Base-by-base conservation (phyloP, 257 asterid species). In the Solanum medicagineum region DNA sequence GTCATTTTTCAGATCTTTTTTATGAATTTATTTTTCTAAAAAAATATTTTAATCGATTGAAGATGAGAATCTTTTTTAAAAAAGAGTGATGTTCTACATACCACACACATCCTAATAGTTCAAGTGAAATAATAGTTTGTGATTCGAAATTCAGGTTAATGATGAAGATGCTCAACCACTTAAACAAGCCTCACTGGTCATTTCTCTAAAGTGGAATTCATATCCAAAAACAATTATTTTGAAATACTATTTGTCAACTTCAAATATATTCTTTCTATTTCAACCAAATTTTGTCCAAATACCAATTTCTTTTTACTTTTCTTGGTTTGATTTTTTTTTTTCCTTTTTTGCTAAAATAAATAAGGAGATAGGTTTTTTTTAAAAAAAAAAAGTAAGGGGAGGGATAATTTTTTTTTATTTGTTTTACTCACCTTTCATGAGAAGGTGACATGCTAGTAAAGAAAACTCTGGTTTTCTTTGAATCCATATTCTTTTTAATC, bases 371-470 rank as follows among this genome's bases (percentile, higher is more conserved):
- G 2, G 10, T 26, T 26, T 4, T 6, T 26, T 26, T 36, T 32
- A 2, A 0, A 29, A 29, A 29, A 29, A 29, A 29, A 36, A 63
- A 26, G 8, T 1, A 2, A 26, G 20, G 59, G 32, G 5, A 22
- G 17, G 13, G 8, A 45, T 0, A 74, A 22, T 7, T 6, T 54
- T 15, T 22, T n/a, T 16, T 17, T 7, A 7, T 3, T 12, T 4
- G 4, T 47, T 75, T 47, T 75, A 75, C 93, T 86, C 83, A 95
- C 99, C 87, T 36, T 85, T 85, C 89, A 65, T 95, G 98, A 10
- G 93, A 88, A 32, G 97, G 95, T 4, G 99, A 94, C 93, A 94
- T 87, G 90, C 95, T 89, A 62, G 89, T 85, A 85, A 93, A 95
- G 85, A 95, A 92, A 0, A 91, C 89, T 60, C 81, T 14, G 6